These are phyloP conservation scores for Vanrija humicola DNA, from an alignment of 1,284 basidiomycete species.

Conservation along the genomic window DNA sequence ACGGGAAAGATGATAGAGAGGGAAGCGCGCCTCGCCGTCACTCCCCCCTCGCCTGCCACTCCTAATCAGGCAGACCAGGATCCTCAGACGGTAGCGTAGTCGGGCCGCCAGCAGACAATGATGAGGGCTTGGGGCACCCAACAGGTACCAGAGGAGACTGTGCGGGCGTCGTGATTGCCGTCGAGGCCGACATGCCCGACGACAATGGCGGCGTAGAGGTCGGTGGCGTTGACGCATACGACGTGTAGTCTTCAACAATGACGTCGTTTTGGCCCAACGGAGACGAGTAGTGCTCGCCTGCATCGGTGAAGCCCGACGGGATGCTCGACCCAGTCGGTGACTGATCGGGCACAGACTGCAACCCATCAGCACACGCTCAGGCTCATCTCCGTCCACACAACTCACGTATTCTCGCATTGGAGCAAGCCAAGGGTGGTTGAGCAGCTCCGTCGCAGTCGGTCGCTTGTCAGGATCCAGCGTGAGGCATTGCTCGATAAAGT, in stretches of 20 bases:
- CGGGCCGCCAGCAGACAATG: too few relatives aligned
- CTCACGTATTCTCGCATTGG: constrained; percentile 38
- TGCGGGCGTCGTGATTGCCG: background rate
- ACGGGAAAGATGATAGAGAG: background rate
- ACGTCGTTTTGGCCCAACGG: background rate
- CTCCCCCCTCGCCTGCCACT: too few relatives aligned
- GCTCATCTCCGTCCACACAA: background rate
- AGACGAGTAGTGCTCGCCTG: background rate
- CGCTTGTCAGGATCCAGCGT: constrained; percentile 80
- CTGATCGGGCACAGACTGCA: background rate
- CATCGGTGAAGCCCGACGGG: constrained; percentile 2
- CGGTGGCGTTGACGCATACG: too few relatives aligned
- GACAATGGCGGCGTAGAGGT: too few relatives aligned
- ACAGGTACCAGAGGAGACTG: background rate
- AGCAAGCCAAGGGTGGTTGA: constrained; percentile 85
- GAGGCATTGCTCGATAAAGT: constrained; percentile 89
- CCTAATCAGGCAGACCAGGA: too few relatives aligned
- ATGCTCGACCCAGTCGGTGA: constrained; percentile 8
- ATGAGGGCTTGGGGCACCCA: too few relatives aligned
- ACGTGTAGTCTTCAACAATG: too few relatives aligned
- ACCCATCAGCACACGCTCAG: background rate
- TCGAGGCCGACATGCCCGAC: background rate
- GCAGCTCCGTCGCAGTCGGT: constrained; percentile 79
- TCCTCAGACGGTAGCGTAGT: too few relatives aligned
- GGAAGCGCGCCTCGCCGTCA: background rate